Conservation (phyloP, 2,329 filamentous ascomycete genomes). For the Fusarium udum region DNA sequence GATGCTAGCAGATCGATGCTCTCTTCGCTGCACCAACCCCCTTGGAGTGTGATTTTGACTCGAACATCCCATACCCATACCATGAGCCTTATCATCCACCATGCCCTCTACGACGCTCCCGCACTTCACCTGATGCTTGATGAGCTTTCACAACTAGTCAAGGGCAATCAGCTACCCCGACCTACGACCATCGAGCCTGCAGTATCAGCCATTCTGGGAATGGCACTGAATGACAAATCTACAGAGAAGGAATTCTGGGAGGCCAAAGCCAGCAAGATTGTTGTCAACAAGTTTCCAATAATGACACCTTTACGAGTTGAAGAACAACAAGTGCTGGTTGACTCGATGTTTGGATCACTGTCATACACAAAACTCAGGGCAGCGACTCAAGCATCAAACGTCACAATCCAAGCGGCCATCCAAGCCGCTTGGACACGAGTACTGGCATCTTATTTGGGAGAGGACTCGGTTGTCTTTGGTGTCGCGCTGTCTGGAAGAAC, state of each 20-base stretch:
- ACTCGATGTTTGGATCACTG: slow-evolving; percentile 48
- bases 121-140: slow-evolving; percentile 73
- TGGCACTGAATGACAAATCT: slow-evolving; percentile 40
- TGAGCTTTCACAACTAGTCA: slow-evolving; percentile 58
- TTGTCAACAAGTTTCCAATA: slow-evolving; percentile 78
- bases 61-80: slow-evolving; percentile 30
- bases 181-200: slow-evolving; percentile 46
- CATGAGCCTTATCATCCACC: slow-evolving; percentile 70
- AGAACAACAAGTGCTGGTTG: slow-evolving; percentile 48
- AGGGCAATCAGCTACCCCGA: slow-evolving; percentile 11
- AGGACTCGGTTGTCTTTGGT: slow-evolving; percentile 79
- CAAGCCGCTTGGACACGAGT: slow-evolving; percentile 83
- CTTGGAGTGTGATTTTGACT: slow-evolving; percentile 70
- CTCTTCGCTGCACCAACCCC: slow-evolving; percentile 60
- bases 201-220: slow-evolving; percentile 55
- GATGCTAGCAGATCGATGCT: slow-evolving; percentile 49
- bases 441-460: slow-evolving; percentile 79
- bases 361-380: slow-evolving; percentile 60
- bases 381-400: slow-evolving; percentile 64
- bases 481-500: slow-evolving; percentile 81
- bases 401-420: slow-evolving; percentile 79
- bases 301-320: slow-evolving; percentile 70
- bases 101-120: slow-evolving; percentile 86
- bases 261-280: slow-evolving; percentile 58
- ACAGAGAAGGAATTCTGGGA: slow-evolving; percentile 71